Evolutionary conservation across 2,329 filamentous ascomycete species (phyloP).

Genomic region (Parascedosporium putredinis): DNA sequence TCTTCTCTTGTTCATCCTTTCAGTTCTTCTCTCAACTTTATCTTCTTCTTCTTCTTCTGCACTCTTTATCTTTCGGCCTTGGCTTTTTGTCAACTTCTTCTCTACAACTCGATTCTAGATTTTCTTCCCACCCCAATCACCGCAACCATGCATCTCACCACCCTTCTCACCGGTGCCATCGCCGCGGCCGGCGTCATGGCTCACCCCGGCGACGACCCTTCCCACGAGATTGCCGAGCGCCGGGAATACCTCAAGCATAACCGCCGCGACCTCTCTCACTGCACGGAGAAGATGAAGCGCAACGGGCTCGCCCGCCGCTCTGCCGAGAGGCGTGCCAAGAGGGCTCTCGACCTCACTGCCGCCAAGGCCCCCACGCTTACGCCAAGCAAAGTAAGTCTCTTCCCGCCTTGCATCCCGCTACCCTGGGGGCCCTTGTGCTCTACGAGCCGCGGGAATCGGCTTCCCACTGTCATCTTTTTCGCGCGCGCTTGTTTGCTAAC

Average conservation of each 20-base stretch:
- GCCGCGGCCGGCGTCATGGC: slow-evolving; percentile 1
- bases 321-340: slow-evolving; percentile 30
- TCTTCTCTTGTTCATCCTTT: no score
- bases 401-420: no score
- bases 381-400: slow-evolving; percentile 12
- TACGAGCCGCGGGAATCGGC: no score
- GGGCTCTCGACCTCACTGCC: slow-evolving; percentile 15
- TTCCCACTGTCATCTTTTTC: no score
- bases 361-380: neutral
- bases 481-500: neutral
- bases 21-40: neutral
- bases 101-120: no score
- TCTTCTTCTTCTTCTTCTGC: neutral
- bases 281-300: slow-evolving; percentile 32
- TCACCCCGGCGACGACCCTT: slow-evolving; percentile 3
- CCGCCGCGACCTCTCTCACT: slow-evolving; percentile 34
- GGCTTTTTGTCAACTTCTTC: no score
- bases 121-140: neutral
- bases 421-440: no score
- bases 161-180: neutral
- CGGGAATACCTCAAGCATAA: slow-evolving; percentile 32
- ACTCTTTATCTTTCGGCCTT: neutral
- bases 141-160: slow-evolving; percentile 3
- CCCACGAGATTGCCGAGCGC: slow-evolving; percentile 34
- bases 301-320: slow-evolving; percentile 32